Evolutionary conservation across 1,284 basidiomycete genomes (phyloP).

Genomic region (Ganoderma lingzhi): DNA sequence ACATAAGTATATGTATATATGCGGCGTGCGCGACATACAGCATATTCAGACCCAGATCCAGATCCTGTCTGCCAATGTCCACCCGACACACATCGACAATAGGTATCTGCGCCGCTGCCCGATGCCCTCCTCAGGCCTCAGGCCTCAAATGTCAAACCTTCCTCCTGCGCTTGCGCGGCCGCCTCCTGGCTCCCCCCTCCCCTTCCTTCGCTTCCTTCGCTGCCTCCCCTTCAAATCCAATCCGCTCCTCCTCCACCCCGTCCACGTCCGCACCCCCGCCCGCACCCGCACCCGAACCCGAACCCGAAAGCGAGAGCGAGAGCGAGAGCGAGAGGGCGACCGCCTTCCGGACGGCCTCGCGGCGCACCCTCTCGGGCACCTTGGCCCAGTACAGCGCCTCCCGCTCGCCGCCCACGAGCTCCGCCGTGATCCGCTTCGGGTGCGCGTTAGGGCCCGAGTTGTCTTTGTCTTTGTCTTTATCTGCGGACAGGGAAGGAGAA

Average conservation of each 20-base stretch:
- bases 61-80: too few relatives aligned
- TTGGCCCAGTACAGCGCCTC: conserved; percentile 83
- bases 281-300: background rate
- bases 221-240: background rate
- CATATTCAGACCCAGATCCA: too few relatives aligned
- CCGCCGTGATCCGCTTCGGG: conserved; percentile 50
- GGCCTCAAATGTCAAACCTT: conserved; percentile 13
- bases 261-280: background rate
- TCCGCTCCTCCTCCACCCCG: background rate
- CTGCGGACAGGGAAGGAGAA: background rate
- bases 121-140: background rate
- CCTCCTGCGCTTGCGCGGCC: conserved; percentile 35
- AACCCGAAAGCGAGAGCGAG: too few relatives aligned
- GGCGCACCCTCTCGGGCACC: conserved; percentile 74
- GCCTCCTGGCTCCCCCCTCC: conserved; percentile 14
- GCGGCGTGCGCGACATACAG: too few relatives aligned
- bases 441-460: too few relatives aligned
- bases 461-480: too few relatives aligned
- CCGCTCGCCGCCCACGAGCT: conserved; percentile 65
- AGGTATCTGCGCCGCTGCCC: background rate
- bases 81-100: too few relatives aligned
- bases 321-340: conserved; percentile 5
- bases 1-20: too few relatives aligned
- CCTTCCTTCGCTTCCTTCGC: background rate
- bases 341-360: conserved; percentile 64